phyloP scores from a whole-genome alignment of 73 alveolate species.

The Durusdinium trenchii region DNA sequence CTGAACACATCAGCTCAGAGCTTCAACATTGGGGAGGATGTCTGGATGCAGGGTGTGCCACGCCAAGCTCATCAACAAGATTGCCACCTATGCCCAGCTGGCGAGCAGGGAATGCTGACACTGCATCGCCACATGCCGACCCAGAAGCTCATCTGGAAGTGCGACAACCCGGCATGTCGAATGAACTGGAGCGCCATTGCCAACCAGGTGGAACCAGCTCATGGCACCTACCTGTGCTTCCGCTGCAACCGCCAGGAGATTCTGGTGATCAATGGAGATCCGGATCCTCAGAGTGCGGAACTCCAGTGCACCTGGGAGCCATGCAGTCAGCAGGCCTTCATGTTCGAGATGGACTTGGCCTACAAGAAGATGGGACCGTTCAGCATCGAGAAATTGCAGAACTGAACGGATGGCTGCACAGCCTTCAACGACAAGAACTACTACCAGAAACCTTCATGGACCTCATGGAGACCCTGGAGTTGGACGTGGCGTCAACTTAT shows the following conservation, averaged over 20 bases:
- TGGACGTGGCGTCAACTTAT: background rate
- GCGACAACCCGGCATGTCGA: background rate
- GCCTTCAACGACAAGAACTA: background rate
- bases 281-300: background rate
- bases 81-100: background rate
- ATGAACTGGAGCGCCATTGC: background rate
- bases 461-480: background rate
- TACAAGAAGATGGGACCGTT: background rate
- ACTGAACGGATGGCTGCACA: background rate
- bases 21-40: background rate
- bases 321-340: background rate
- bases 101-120: background rate
- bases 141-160: background rate
- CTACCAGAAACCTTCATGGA: background rate
- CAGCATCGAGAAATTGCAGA: too few species aligned
- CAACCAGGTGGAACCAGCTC: background rate
- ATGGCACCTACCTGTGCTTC: background rate
- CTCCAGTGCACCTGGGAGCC: background rate
- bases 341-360: background rate
- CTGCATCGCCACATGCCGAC: background rate
- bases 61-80: background rate
- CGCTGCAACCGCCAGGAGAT: background rate
- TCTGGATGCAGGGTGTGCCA: background rate
- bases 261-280: background rate
- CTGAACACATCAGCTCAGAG: background rate